Percentiles rank a stretch among this genome's conserved stretches.
phyloP scores from a whole-genome alignment of 2,329 filamentous ascomycete genomes.

The Ceratocystis lukuohia region DNA sequence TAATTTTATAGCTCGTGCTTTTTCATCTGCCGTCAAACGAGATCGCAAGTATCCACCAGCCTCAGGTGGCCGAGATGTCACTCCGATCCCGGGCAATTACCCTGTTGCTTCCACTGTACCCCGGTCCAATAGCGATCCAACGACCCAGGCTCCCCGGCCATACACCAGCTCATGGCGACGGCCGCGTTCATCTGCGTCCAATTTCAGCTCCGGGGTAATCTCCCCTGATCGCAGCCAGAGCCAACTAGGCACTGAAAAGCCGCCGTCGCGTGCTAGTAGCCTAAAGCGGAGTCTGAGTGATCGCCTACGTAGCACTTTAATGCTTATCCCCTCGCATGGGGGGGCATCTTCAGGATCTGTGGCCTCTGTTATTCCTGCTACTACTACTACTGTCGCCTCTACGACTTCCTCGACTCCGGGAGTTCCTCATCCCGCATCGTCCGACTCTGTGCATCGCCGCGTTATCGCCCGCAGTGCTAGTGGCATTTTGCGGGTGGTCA shows the following conservation, averaged over 20 bases:
- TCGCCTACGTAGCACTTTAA: conserved; percentile 45
- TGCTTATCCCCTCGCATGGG: conserved; percentile 41
- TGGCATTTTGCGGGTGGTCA: conserved; percentile 47
- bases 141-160: conserved; percentile 5
- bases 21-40: conserved; percentile 12
- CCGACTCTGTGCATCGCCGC: conserved; percentile 36
- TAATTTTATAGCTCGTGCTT: conserved; percentile 16
- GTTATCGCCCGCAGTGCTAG: conserved; percentile 47
- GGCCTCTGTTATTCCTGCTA: conserved; percentile 22
- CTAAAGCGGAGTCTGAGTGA: conserved; percentile 37
- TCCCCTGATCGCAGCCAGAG: conserved; percentile 10
- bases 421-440: background rate
- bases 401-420: background rate
- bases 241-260: conserved; percentile 8
- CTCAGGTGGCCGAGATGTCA: conserved; percentile 17
- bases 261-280: conserved; percentile 30
- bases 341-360: conserved; percentile 26
- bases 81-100: conserved; percentile 12
- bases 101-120: conserved; percentile 1
- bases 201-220: conserved; percentile 22
- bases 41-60: conserved; percentile 17
- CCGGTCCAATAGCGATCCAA: conserved; percentile 16
- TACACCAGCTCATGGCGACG: conserved; percentile 12
- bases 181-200: conserved; percentile 25
- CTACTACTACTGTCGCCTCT: conserved; percentile 21